phyloP scores from a whole-genome alignment of 78 protist genomes.

The slime mould (Dictyostelium discoideum) region DNA sequence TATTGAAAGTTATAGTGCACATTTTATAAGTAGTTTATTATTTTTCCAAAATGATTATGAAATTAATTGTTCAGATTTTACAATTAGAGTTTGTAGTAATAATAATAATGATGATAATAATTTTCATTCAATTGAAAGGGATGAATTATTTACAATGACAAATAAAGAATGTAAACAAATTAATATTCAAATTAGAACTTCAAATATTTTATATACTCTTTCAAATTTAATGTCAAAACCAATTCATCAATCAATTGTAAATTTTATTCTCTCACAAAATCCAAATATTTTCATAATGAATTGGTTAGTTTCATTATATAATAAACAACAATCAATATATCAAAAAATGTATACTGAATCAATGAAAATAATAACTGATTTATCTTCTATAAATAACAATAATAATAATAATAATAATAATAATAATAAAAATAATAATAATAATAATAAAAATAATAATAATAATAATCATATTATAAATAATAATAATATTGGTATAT shows the following conservation, averaged over 20 bases:
- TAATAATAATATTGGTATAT: no score
- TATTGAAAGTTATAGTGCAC: neutral
- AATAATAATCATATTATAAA: no score
- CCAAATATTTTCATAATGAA: neutral
- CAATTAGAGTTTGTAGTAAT: neutral
- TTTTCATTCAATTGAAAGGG: neutral
- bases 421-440: no score
- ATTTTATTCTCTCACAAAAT: neutral
- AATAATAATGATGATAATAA: no score
- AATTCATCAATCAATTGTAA: neutral
- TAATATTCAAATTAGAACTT: neutral
- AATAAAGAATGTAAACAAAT: neutral
- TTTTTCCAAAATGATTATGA: neutral
- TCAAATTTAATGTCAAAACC: neutral
- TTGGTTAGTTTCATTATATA: neutral
- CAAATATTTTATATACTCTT: neutral
- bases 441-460: no score
- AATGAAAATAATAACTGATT: neutral
- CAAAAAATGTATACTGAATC: neutral
- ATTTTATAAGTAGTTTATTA: neutral
- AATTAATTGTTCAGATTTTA: neutral
- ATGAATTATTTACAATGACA: neutral
- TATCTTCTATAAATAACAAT: neutral
- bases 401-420: no score
- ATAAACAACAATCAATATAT: neutral